Conservation (phyloP, 805 yeast genomes). For the Wickerhamiella brachini region DNA sequence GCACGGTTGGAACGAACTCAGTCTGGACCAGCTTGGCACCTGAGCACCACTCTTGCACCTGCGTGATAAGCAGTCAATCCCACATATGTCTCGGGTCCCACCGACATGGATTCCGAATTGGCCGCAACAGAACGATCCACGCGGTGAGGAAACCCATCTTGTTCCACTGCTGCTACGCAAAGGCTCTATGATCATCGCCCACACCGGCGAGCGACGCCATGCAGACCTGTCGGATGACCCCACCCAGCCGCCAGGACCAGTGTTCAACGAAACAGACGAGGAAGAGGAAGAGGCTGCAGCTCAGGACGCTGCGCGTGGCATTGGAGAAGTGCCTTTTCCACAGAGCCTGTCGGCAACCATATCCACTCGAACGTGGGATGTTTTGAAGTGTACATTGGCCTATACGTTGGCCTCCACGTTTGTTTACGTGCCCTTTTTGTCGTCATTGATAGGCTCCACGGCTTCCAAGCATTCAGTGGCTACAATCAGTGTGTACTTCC, state of each 20-base stretch:
- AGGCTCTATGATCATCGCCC: slow-evolving; percentile 31
- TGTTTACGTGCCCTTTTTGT: slow-evolving; percentile 36
- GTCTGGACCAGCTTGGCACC: too few relatives aligned
- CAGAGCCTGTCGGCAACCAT: background rate
- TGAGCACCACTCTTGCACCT: background rate
- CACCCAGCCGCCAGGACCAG: background rate
- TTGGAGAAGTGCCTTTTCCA: slow-evolving; percentile 2
- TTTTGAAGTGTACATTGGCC: slow-evolving; percentile 56
- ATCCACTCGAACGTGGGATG: slow-evolving; percentile 9
- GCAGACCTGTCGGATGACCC: background rate
- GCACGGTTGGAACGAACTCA: too few relatives aligned
- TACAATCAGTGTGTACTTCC: slow-evolving; percentile 74
- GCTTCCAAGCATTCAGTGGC: slow-evolving; percentile 74
- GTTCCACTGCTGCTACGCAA: background rate
- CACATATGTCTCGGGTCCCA: background rate
- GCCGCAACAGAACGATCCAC: background rate
- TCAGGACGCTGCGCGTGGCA: background rate
- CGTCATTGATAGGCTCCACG: slow-evolving; percentile 43
- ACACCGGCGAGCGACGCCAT: slow-evolving; percentile 28
- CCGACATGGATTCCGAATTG: background rate
- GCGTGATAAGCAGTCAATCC: background rate
- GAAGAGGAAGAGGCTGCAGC: background rate
- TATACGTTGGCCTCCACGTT: slow-evolving; percentile 61
- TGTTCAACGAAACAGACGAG: background rate
- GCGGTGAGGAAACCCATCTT: background rate